Evolutionary conservation across 352 stramenopile genomes (phyloP), one percentile per base, ranked within the genome.

Genomic region (Albugo laibachii): DNA sequence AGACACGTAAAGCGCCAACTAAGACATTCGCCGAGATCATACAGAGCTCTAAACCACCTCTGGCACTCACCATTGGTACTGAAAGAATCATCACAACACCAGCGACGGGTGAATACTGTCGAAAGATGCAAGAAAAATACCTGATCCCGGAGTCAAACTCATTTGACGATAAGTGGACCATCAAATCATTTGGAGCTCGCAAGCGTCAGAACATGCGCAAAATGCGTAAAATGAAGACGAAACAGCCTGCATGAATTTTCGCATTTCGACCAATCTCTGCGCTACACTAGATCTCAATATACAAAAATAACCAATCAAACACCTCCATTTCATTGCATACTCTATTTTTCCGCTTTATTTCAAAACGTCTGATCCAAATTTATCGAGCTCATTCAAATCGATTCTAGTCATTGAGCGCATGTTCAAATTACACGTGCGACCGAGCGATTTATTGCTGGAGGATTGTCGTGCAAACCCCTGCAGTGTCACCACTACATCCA

Each of bases 391-490:
- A 24, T 43, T 19, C 8, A 10, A 19, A 43, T 43, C 16, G 16
- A 8, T 43, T 8, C 8, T 43, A 10, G 3, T 19, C 16, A 8
- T 43, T 19, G 8, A 43, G 38, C 16, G 3, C 44, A 83, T 88
- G 70, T 88, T 88, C 60, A 81, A 82, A 54, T 71, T 86, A 39
- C 74, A 89, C 51, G 54, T 66, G 48, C 68, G 83, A 59, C 62
- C 59, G 34, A 50, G 56, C 19, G 70, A 84, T 60, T 52, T 89
- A 24, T 54, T 89, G 53, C 59, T 89, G 27, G 76, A 89, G 56
- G 73, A 89, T 63, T 86, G 73, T 45, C 76, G 76, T 56, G 65
- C 66, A 0, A 72, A 68, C 20, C 66, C 73, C 14, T 72, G 68
- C 34, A 59, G 57, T 20, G 81, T 73, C 69, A 4, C 58, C 39